These are phyloP conservation scores for Mortierella sp. DNA, from an alignment of 371 early-diverging fungal genomes.

Conservation along the genomic window DNA sequence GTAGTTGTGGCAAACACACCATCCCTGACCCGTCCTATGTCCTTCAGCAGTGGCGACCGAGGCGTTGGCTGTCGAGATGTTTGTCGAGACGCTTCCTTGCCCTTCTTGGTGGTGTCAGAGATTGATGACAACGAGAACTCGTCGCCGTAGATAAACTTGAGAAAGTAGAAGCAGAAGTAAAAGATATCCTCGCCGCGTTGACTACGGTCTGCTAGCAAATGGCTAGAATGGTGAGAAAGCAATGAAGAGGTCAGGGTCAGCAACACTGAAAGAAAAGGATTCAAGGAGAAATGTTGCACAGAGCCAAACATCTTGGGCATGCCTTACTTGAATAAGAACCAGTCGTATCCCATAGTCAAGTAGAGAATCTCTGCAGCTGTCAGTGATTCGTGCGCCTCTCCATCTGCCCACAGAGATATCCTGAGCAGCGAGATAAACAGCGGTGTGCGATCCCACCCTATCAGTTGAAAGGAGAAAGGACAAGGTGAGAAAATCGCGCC, in stretches of 20 bases:
- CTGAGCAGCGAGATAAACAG: slow-evolving; percentile 52
- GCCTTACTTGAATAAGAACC: slow-evolving; percentile 55
- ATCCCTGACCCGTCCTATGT: slow-evolving; percentile 31
- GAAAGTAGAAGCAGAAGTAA: slow-evolving; percentile 56
- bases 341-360: slow-evolving; percentile 57
- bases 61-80: slow-evolving; percentile 15
- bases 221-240: slow-evolving; percentile 15
- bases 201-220: slow-evolving; percentile 52
- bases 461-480: background rate
- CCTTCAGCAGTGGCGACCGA: slow-evolving; percentile 28
- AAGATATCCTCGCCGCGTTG: slow-evolving; percentile 57
- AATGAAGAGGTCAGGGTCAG: background rate
- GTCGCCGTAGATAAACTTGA: slow-evolving; percentile 54
- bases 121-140: slow-evolving; percentile 50
- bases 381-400: slow-evolving; percentile 51
- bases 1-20: background rate
- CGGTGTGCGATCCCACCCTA: slow-evolving; percentile 58
- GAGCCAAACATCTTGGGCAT: background rate
- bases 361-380: slow-evolving; percentile 55
- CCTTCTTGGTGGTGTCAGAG: slow-evolving; percentile 25
- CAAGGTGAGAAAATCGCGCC: background rate
- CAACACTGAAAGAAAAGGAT: background rate
- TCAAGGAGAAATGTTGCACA: background rate
- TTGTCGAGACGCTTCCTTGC: background rate
- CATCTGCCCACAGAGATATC: slow-evolving; percentile 57